Conservation (phyloP, 257 asterid genomes). For the Ligustrum vulgare region DNA sequence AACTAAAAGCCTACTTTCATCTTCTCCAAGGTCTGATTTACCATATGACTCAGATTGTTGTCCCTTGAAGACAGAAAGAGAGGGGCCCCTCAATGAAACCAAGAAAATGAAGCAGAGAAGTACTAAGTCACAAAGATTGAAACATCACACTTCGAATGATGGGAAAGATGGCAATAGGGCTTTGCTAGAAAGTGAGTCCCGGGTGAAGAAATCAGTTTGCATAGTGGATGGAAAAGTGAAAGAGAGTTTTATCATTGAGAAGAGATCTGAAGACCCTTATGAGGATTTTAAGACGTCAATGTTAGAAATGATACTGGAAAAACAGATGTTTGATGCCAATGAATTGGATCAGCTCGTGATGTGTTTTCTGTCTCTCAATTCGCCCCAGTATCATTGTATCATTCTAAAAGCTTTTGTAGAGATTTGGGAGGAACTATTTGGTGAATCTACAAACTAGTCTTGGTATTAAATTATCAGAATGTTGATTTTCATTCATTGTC, state of each 20-base stretch:
- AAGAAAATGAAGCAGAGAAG: slow-evolving; percentile 22
- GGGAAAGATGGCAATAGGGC: slow-evolving; percentile 26
- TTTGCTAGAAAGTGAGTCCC: slow-evolving; percentile 9
- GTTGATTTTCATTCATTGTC: background rate
- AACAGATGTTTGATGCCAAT: slow-evolving; percentile 52
- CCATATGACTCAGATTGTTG: slow-evolving; percentile 22
- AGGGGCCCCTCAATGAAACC: slow-evolving; percentile 15
- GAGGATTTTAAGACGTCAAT: slow-evolving; percentile 82
- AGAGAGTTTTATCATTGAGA: slow-evolving; percentile 59
- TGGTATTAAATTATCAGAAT: background rate
- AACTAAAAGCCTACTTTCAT: slow-evolving; percentile 38
- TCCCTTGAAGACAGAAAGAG: slow-evolving; percentile 6
- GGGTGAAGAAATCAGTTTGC: slow-evolving; percentile 19
- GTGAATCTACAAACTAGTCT: slow-evolving; percentile 18
- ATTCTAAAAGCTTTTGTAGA: slow-evolving; percentile 64
- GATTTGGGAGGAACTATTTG: slow-evolving; percentile 55
- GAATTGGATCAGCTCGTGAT: slow-evolving; percentile 69
- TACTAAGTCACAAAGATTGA: slow-evolving; percentile 27
- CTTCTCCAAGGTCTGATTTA: slow-evolving; percentile 38
- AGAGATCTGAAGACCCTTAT: slow-evolving; percentile 67
- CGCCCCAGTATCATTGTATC: slow-evolving; percentile 58
- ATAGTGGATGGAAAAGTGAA: slow-evolving; percentile 37
- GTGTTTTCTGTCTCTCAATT: slow-evolving; percentile 67
- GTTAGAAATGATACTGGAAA: slow-evolving; percentile 77
- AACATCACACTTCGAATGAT: slow-evolving; percentile 28